Conservation (phyloP, 208 protist genomes). For the Trypanosoma avium region DNA sequence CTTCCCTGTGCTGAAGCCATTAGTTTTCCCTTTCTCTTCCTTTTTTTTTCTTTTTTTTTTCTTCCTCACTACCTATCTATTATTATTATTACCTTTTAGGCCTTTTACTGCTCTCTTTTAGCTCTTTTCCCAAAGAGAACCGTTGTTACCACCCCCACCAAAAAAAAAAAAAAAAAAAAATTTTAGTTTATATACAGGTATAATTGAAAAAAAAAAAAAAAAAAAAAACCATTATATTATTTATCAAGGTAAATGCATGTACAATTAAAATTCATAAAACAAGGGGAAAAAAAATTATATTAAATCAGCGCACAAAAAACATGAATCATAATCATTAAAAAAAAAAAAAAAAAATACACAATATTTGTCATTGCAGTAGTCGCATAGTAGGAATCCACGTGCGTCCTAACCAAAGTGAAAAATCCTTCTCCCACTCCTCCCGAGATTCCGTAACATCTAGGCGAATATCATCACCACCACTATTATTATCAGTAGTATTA, state of each 20-base stretch:
- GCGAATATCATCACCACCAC: slow-evolving; percentile 16
- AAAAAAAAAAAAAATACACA: slow-evolving; percentile 9
- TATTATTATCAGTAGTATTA: no score
- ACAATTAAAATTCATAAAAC: no score
- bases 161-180: slow-evolving; percentile 14
- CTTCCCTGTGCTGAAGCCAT: slow-evolving; percentile 27
- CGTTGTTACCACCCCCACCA: no score
- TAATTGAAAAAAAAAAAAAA: neutral
- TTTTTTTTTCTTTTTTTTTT: no score
- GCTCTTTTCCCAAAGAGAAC: no score
- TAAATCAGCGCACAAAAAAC: no score
- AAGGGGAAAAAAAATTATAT: no score
- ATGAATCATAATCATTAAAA: slow-evolving; percentile 4
- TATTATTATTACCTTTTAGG: no score
- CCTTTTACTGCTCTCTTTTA: no score
- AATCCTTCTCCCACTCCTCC: slow-evolving; percentile 4
- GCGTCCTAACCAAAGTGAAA: slow-evolving; percentile 15
- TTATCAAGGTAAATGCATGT: neutral
- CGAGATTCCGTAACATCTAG: slow-evolving; percentile 3
- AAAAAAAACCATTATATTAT: neutral
- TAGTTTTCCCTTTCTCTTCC: neutral
- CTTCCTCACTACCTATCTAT: no score
- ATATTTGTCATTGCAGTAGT: slow-evolving; percentile 7
- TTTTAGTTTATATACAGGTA: neutral
- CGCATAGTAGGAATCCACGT: slow-evolving; percentile 12